phyloP scores from a whole-genome alignment of 2,329 filamentous ascomycete genomes.

The Cephalotrichum gorgonifer region DNA sequence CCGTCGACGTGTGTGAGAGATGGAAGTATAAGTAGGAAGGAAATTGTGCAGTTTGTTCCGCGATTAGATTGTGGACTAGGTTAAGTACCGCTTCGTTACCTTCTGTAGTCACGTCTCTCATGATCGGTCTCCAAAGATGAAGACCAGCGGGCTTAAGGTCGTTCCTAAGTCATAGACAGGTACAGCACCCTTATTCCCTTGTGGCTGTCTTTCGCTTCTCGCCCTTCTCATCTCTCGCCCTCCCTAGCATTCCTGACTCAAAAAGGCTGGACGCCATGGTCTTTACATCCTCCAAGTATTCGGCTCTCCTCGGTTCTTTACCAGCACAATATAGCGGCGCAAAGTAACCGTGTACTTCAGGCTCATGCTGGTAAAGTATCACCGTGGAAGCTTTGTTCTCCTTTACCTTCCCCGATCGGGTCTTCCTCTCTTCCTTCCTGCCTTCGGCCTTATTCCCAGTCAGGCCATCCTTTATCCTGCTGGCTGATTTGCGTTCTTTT shows the following conservation, averaged over 20 bases:
- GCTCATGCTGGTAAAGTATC: constrained; percentile 6
- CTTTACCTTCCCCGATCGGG: too few relatives aligned
- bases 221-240: background rate
- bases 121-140: too few relatives aligned
- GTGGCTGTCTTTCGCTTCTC: background rate
- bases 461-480: background rate
- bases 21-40: too few relatives aligned
- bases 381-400: constrained; percentile 1
- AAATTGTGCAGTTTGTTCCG: too few relatives aligned
- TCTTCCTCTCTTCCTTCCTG: background rate
- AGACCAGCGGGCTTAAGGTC: too few relatives aligned
- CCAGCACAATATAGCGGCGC: constrained; percentile 3
- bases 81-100: too few relatives aligned
- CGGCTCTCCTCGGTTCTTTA: background rate
- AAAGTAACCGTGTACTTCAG: constrained; percentile 5
- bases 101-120: too few relatives aligned
- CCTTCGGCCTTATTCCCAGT: background rate
- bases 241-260: background rate
- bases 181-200: too few relatives aligned
- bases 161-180: too few relatives aligned
- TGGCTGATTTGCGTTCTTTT: background rate
- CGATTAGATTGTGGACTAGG: too few relatives aligned
- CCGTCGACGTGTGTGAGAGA: too few relatives aligned
- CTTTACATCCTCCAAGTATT: constrained; percentile 1
- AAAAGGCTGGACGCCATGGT: background rate